Base-by-base conservation (phyloP, 768 basidiomycete species). In the Lactarius akahatsu region DNA sequence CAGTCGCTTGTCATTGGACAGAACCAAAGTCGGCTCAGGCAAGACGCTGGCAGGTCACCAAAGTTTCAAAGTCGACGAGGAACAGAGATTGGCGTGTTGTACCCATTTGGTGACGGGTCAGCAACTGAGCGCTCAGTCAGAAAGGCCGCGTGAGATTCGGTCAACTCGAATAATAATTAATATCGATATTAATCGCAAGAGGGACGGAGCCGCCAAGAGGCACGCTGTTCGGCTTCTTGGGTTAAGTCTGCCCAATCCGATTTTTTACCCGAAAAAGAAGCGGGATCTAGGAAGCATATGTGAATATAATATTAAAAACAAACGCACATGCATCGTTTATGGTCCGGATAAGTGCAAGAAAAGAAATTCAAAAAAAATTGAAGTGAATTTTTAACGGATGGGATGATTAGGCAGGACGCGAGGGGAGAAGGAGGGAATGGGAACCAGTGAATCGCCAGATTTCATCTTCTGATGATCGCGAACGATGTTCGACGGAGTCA, bases 271-370 rank as follows among this genome's bases (percentile, higher is more conserved):
- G 32, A 65, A 60, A 43, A 41, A 23, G 62, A 45, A 63, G 62
- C 62, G 62, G 62, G 55, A 34, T 63, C 41, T 43, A 63, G 55
- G 62, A 63, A 63, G 55, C 62, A 59, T 59, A 50, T 50, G 47
- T n/a, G 11, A 23, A 23, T 50, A 50, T n/a, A 50, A 50, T 50
- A 50, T 50, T 5, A 2, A 23, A 28, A 52, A 52, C 9, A 28
- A 52, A 28, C 23, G 4, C 23, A 26, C 47, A 26, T 4, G 1
- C 5, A 7, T 5, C 4, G 3, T 23, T 11, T 47, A 47, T n/a
- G n/a, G 20, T 47, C 20, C 20, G 20, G 54, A 18, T 18, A 16
- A 18, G 30, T 18, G 28, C 10, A 23, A 13, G 18, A 56, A 56
- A 55, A 30, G 3, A 56, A 56, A 32, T 30, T 28, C 6, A n/a